Percentiles rank a stretch among this genome's conserved stretches.
phyloP scores from a whole-genome alignment of 2,329 filamentous ascomycete species.

The Zymoseptoria brevis region DNA sequence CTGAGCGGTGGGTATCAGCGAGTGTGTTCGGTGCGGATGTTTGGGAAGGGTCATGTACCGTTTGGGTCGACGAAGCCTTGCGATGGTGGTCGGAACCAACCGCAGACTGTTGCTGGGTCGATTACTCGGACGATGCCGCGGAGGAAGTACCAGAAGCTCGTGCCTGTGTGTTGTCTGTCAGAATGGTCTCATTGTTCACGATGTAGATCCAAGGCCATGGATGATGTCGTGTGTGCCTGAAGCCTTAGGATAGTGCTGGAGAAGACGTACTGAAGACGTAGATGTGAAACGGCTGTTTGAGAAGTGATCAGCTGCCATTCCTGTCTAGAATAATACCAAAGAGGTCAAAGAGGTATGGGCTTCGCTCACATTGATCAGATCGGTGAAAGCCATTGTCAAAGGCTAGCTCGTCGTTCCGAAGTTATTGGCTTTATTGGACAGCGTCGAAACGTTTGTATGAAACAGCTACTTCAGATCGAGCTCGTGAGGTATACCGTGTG shows the following conservation, averaged over 20 bases:
- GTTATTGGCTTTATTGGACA: too few species aligned
- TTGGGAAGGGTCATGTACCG: constrained; percentile 7
- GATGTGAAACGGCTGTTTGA: constrained; percentile 22
- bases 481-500: neutral
- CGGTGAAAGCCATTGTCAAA: neutral
- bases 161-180: constrained; percentile 15
- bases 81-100: constrained; percentile 29
- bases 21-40: too few species aligned
- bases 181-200: neutral
- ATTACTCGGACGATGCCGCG: constrained; percentile 27
- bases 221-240: too few species aligned
- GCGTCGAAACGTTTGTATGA: neutral
- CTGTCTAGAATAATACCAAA: neutral
- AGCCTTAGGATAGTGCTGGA: neutral
- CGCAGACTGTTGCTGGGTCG: constrained; percentile 28
- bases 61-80: constrained; percentile 20
- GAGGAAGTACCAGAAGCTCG: constrained; percentile 31
- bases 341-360: neutral
- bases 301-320: neutral
- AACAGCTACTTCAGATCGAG: neutral
- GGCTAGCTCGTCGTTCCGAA: neutral
- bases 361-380: neutral
- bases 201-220: neutral
- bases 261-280: constrained; percentile 19
- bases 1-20: constrained; percentile 11